Conservation (phyloP, 2,329 filamentous ascomycete species). For the Hymenoscyphus linearis region DNA sequence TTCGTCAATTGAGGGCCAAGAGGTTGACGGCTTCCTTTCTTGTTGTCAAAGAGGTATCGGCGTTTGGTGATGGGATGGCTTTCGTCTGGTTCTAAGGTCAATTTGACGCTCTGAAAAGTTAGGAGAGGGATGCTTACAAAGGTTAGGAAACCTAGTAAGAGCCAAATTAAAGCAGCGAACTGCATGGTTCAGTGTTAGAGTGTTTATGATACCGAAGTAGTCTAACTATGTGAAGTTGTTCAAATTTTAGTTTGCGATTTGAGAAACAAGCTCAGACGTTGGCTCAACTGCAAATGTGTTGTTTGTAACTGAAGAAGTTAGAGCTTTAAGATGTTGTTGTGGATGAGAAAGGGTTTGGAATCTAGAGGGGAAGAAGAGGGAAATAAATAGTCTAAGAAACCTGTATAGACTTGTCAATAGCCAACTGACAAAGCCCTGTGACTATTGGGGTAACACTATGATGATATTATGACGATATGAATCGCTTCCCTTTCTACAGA, state of each 20-base stretch:
- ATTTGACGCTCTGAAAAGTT: neutral
- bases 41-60: neutral
- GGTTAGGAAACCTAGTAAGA: neutral
- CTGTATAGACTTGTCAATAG: neutral
- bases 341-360: neutral
- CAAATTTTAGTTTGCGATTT: neutral
- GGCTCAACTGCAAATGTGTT: neutral
- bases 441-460: neutral
- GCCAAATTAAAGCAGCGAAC: neutral
- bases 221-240: neutral
- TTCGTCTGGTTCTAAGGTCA: neutral
- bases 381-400: neutral
- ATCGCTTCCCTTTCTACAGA: neutral
- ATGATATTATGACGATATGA: too few relatives aligned
- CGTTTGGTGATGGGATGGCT: neutral
- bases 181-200: neutral
- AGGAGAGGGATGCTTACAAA: neutral
- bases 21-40: neutral
- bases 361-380: too few relatives aligned
- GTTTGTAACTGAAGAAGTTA: neutral
- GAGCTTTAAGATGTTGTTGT: neutral
- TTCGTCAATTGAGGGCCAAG: neutral
- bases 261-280: neutral
- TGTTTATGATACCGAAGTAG: neutral
- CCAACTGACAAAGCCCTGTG: neutral